These are phyloP conservation scores for Xylaria telfairii DNA, from an alignment of 495 filamentous ascomycete genomes.

Conservation along the genomic window DNA sequence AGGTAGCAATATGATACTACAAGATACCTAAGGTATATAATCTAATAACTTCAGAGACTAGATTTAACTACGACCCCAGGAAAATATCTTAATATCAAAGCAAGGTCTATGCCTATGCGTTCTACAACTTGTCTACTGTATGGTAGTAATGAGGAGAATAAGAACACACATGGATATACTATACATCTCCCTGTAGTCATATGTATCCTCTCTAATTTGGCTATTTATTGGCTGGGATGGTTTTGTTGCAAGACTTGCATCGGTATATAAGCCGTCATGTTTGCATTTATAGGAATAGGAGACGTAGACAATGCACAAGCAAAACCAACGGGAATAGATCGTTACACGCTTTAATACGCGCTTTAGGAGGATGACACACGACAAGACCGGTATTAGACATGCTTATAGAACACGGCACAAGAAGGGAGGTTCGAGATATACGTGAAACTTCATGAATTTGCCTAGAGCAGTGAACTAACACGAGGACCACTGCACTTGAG, in stretches of 20 bases:
- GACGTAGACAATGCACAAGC: neutral
- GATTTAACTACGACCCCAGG: no score
- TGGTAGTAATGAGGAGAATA: no score
- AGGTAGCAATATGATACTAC: no score
- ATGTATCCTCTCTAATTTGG: neutral
- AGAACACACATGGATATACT: no score
- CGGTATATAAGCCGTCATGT: neutral
- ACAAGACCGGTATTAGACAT: neutral
- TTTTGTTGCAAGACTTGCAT: neutral
- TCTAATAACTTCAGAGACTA: neutral
- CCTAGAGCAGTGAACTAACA: conserved; percentile 57
- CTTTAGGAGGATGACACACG: neutral
- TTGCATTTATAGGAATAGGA: neutral
- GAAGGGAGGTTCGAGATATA: neutral
- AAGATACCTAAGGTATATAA: no score
- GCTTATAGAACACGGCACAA: conserved; percentile 8
- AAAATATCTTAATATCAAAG: neutral
- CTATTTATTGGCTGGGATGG: neutral
- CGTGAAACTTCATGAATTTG: conserved; percentile 52
- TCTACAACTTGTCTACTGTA: no score
- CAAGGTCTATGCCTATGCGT: no score
- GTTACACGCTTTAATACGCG: neutral
- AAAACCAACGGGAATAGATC: neutral
- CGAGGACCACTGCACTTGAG: conserved; percentile 51
- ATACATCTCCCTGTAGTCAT: neutral